Percentiles rank a stretch among this genome's conserved stretches.
Evolutionary conservation across 108 stramenopile genomes (phyloP).

Genomic region (Nitzschia sp.): DNA sequence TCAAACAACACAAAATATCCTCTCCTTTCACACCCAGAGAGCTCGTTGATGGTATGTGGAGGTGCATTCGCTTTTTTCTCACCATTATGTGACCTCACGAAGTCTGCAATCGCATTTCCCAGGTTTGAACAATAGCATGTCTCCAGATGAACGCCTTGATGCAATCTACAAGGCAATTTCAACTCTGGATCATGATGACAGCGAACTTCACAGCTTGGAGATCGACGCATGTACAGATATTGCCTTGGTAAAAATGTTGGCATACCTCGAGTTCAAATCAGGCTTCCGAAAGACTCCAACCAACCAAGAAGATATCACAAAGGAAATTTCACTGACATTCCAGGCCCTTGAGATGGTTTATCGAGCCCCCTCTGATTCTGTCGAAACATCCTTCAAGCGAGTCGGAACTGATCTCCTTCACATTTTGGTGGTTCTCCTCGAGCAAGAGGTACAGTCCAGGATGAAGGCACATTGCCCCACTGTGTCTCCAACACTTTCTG

Average conservation of each 20-base stretch:
- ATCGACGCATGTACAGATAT: slow-evolving; percentile 49
- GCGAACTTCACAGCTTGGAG: slow-evolving; percentile 45
- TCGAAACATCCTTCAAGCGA: slow-evolving; percentile 42
- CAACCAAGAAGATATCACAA: slow-evolving; percentile 22
- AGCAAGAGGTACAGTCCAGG: slow-evolving; percentile 38
- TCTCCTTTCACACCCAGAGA: slow-evolving; percentile 19
- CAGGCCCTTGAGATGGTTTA: slow-evolving; percentile 54
- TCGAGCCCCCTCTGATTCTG: slow-evolving; percentile 37
- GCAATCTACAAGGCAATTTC: slow-evolving; percentile 37
- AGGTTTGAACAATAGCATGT: slow-evolving; percentile 31
- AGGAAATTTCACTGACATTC: slow-evolving; percentile 40
- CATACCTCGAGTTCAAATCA: slow-evolving; percentile 38
- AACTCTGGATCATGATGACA: slow-evolving; percentile 50
- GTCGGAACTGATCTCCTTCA: slow-evolving; percentile 45
- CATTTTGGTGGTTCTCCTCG: slow-evolving; percentile 36
- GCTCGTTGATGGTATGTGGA: slow-evolving; percentile 16
- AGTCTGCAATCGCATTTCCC: not conserved
- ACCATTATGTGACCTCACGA: slow-evolving; percentile 2
- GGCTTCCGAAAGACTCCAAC: slow-evolving; percentile 23
- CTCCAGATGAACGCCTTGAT: slow-evolving; percentile 36
- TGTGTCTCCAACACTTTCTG: not conserved
- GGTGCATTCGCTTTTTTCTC: not conserved
- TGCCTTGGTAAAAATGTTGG: slow-evolving; percentile 51
- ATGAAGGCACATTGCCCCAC: not conserved
- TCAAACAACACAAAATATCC: slow-evolving; percentile 31